These are phyloP conservation scores for Vigna angularis DNA, from an alignment of 306 rosid genomes.

Conservation along the genomic window DNA sequence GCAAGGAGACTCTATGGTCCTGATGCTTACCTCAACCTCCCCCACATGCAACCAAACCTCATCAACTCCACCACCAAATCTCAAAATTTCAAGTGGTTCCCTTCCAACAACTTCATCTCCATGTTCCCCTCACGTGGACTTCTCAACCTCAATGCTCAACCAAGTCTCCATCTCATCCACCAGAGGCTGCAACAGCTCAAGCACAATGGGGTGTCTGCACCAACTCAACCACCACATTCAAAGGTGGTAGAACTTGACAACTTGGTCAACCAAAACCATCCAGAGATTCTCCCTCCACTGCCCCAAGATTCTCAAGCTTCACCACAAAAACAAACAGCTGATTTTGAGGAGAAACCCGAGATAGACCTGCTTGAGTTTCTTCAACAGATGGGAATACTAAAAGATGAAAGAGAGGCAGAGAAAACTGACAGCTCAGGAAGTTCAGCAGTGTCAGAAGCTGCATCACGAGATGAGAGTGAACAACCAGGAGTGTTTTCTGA, in stretches of 20 bases:
- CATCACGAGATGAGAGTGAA: constrained; percentile 44
- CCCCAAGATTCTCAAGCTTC: constrained; percentile 49
- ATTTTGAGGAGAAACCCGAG: constrained; percentile 81
- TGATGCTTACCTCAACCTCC: constrained; percentile 93
- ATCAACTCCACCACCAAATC: constrained; percentile 47
- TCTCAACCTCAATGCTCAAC: constrained; percentile 92
- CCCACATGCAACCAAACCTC: constrained; percentile 68
- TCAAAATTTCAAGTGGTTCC: constrained; percentile 85
- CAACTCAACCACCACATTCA: constrained; percentile 46
- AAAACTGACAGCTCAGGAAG: constrained; percentile 50
- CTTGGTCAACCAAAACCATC: constrained; percentile 29
- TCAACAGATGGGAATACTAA: constrained; percentile 85
- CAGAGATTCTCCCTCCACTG: constrained; percentile 28
- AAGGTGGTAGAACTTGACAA: constrained; percentile 45
- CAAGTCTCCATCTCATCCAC: constrained; percentile 94
- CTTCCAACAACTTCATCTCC: constrained; percentile 84
- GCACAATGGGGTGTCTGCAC: constrained; percentile 45
- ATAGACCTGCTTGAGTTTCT: constrained; percentile 97
- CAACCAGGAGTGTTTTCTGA: constrained; percentile 67
- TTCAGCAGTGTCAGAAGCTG: constrained; percentile 54
- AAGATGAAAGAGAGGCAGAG: constrained; percentile 57
- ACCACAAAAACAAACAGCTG: constrained; percentile 44
- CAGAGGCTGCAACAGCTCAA: constrained; percentile 84
- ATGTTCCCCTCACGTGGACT: constrained; percentile 81
- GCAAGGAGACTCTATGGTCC: constrained; percentile 93